Base-by-base conservation (phyloP, 129 eudicot species). In the Saposhnikovia divaricata region DNA sequence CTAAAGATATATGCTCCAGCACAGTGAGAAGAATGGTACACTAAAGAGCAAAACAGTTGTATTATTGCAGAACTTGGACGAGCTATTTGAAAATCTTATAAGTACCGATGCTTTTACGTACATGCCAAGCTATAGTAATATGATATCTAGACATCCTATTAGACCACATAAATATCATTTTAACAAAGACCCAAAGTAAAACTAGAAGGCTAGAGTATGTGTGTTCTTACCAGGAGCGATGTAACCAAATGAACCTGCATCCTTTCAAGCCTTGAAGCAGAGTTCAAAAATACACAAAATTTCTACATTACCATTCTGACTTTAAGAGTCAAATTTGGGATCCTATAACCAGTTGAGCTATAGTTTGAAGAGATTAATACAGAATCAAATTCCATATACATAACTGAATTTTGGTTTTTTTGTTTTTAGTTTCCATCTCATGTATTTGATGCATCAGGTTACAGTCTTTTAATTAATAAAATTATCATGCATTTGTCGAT, bases 181-280 rank as follows among this genome's bases (percentile, higher is more conserved):
- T 31, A 31, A 31, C 34, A 31, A 31, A 31, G 0, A 31, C 34
- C 34, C 34, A 31, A 31, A 31, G 34, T 31, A 31, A 31, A 31
- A 31, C 34, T 31, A 31, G 34, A 31, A 31, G 34, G 34, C 34
- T 31, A 31, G 34, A 31, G 34, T 31, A 31, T 31, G 0, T 31
- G 34, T 31, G 34, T 31, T 31, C 34, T 31, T 31, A 31, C 34
- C 34, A 31, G 34, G 34, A 31, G 34, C 34, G 34, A 31, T 31
- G 34, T 31, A 31, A 31, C 34, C 34, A 31, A 31, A 31, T 31
- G 34, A 31, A 31, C 34, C 34, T 31, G 34, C 34, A 31, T 77
- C 90, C 90, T 12, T 88, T 80, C 25, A 88, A 85, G 80, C 87
- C 86, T 28, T 88, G 47, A 86, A 66, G 8, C 21, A 3, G 47